phyloP scores from a whole-genome alignment of 257 asterid species.

The Echium plantagineum region DNA sequence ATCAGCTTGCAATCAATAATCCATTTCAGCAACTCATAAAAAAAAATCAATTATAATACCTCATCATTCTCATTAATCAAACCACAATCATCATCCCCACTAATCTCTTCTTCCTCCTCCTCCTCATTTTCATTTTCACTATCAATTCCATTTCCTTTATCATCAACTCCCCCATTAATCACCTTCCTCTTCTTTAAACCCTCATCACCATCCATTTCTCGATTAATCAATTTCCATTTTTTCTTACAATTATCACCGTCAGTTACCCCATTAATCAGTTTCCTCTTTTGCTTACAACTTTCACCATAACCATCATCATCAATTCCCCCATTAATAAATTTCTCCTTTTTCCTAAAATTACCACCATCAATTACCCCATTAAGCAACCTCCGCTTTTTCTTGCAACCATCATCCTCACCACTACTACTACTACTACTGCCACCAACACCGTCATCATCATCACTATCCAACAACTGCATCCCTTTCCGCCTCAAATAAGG shows the following conservation, averaged over 20 bases:
- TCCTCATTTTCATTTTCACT: background rate
- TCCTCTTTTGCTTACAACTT: too few relatives aligned
- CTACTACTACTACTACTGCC: too few relatives aligned
- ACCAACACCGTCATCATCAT: too few relatives aligned
- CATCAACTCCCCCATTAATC: constrained; percentile 25
- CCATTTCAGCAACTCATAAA: too few relatives aligned
- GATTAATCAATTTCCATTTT: constrained; percentile 6
- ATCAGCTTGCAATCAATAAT: too few relatives aligned
- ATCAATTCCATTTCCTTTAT: background rate
- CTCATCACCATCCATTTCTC: constrained; percentile 30
- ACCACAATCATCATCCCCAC: too few relatives aligned
- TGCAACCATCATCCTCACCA: too few relatives aligned
- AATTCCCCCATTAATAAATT: constrained; percentile 26
- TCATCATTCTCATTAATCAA: too few relatives aligned
- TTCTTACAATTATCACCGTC: background rate
- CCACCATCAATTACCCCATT: constrained; percentile 28
- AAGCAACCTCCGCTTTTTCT: constrained; percentile 1
- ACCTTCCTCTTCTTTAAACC: constrained; percentile 24
- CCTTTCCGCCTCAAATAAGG: constrained; percentile 1
- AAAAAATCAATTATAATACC: too few relatives aligned
- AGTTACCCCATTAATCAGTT: constrained; percentile 21
- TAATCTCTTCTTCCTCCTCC: too few relatives aligned
- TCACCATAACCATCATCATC: constrained; percentile 4
- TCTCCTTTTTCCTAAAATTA: constrained; percentile 22
- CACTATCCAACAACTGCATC: background rate